These are phyloP conservation scores for Solioccasus polychromus DNA, from an alignment of 768 basidiomycete genomes.

Conservation along the genomic window DNA sequence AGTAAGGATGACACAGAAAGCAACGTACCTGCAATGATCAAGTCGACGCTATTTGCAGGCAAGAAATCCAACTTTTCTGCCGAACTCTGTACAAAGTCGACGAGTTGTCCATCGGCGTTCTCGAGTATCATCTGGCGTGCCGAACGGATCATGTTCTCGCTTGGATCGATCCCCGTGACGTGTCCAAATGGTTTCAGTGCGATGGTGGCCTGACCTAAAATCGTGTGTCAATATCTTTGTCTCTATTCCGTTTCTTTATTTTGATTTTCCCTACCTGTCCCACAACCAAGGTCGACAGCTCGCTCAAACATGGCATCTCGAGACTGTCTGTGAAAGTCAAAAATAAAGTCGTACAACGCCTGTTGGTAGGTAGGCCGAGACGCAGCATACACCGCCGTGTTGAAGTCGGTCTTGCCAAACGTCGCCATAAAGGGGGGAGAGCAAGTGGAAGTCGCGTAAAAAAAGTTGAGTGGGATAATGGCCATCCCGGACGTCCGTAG, in stretches of 20 bases:
- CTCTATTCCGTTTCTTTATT: background rate
- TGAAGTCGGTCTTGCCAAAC: slow-evolving; percentile 66
- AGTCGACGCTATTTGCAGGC: slow-evolving; percentile 54
- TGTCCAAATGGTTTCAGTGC: slow-evolving; percentile 52
- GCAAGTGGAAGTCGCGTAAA: too few species aligned
- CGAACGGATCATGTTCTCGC: slow-evolving; percentile 61
- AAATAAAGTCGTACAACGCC: slow-evolving; percentile 60
- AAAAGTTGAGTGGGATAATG: too few species aligned
- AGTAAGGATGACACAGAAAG: too few species aligned
- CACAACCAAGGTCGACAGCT: slow-evolving; percentile 77
- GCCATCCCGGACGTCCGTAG: too few species aligned
- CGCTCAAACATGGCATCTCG: slow-evolving; percentile 41
- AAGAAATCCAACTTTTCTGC: slow-evolving; percentile 58
- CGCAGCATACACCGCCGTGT: slow-evolving; percentile 56
- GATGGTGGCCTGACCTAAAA: slow-evolving; percentile 65
- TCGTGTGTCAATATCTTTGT: background rate
- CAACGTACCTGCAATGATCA: slow-evolving; percentile 62
- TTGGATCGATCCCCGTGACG: slow-evolving; percentile 77
- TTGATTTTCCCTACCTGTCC: too few species aligned
- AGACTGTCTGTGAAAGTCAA: slow-evolving; percentile 47
- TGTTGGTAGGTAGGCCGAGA: slow-evolving; percentile 70
- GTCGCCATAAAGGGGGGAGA: slow-evolving; percentile 52
- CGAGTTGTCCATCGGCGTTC: too few species aligned
- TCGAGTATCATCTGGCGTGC: slow-evolving; percentile 36
- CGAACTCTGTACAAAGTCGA: slow-evolving; percentile 34